These are phyloP conservation scores for Plasmodium gonderi DNA, from an alignment of 169 alveolate species.

Conservation along the genomic window DNA sequence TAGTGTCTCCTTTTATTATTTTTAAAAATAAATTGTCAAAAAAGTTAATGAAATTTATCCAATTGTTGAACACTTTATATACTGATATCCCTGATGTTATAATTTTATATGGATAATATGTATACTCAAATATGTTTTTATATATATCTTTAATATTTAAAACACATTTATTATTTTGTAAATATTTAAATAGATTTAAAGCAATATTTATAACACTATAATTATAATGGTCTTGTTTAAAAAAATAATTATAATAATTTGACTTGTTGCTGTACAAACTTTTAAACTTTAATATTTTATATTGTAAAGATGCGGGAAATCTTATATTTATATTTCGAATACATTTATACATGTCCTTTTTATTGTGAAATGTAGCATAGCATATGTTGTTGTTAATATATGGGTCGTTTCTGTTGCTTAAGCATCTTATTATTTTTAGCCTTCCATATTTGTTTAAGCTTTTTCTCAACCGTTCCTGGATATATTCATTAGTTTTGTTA, in stretches of 20 bases:
- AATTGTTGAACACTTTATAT: constrained; percentile 77
- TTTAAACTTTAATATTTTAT: constrained; percentile 82
- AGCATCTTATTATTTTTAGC: constrained; percentile 83
- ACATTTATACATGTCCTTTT: constrained; percentile 74
- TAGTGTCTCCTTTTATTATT: constrained; percentile 11
- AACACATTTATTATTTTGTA: constrained; percentile 59
- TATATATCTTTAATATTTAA: constrained; percentile 71
- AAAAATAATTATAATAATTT: constrained; percentile 82
- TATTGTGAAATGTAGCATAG: constrained; percentile 84
- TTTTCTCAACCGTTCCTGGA: constrained; percentile 90
- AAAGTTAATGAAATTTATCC: constrained; percentile 76
- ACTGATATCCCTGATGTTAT: constrained; percentile 81
- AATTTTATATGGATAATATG: constrained; percentile 80
- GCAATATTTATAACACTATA: constrained; percentile 77
- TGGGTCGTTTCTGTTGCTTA: constrained; percentile 90
- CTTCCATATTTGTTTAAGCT: constrained; percentile 88
- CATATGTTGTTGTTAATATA: constrained; percentile 89
- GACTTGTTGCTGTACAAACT: constrained; percentile 84
- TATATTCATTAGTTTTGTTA: constrained; percentile 90
- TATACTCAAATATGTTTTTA: constrained; percentile 78
- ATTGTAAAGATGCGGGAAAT: constrained; percentile 84
- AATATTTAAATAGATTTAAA: constrained; percentile 77
- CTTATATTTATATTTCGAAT: constrained; percentile 81
- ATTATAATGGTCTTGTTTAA: constrained; percentile 82
- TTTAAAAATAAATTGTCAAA: constrained; percentile 34